Percentiles rank a stretch among this genome's conserved stretches.
These are phyloP conservation scores for Colletotrichum brevisporum DNA, from an alignment of 2,329 filamentous ascomycete genomes.

Conservation along the genomic window DNA sequence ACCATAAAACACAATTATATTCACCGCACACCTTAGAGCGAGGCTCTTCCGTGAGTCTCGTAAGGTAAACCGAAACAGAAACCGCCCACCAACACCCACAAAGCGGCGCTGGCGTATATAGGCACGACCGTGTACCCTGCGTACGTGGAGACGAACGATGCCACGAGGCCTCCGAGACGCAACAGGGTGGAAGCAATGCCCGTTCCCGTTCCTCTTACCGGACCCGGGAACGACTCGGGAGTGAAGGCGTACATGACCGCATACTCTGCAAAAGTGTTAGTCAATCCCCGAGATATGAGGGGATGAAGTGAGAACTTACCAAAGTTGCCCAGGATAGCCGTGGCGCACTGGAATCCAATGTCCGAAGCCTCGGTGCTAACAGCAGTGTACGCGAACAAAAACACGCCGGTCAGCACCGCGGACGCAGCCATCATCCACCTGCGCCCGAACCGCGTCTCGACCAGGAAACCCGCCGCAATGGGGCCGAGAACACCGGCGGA, in stretches of 20 bases:
- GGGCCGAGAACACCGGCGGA: constrained; percentile 56
- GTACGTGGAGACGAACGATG: constrained; percentile 59
- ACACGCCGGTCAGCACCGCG: constrained; percentile 59
- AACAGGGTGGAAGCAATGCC: constrained; percentile 59
- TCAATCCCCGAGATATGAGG: too few relatives aligned
- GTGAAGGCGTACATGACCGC: constrained; percentile 62
- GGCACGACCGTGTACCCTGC: constrained; percentile 58
- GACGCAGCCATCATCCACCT: constrained; percentile 61
- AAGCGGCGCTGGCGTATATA: constrained; percentile 59
- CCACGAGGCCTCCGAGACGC: constrained; percentile 55
- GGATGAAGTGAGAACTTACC: constrained; percentile 44
- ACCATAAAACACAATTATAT: too few relatives aligned
- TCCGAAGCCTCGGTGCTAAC: constrained; percentile 55
- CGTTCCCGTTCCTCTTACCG: constrained; percentile 67
- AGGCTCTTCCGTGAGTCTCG: constrained; percentile 57
- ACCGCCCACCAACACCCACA: constrained; percentile 59
- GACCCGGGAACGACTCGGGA: constrained; percentile 70
- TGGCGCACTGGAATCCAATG: constrained; percentile 57
- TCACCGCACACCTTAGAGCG: constrained; percentile 43
- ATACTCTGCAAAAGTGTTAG: too few relatives aligned
- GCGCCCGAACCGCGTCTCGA: constrained; percentile 57
- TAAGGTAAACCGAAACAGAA: constrained; percentile 59
- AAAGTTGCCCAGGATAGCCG: constrained; percentile 61
- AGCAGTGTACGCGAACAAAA: constrained; percentile 61
- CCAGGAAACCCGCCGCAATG: constrained; percentile 56